Evolutionary conservation across 768 basidiomycete genomes (phyloP).

Genomic region (Neoboletus magnificus): DNA sequence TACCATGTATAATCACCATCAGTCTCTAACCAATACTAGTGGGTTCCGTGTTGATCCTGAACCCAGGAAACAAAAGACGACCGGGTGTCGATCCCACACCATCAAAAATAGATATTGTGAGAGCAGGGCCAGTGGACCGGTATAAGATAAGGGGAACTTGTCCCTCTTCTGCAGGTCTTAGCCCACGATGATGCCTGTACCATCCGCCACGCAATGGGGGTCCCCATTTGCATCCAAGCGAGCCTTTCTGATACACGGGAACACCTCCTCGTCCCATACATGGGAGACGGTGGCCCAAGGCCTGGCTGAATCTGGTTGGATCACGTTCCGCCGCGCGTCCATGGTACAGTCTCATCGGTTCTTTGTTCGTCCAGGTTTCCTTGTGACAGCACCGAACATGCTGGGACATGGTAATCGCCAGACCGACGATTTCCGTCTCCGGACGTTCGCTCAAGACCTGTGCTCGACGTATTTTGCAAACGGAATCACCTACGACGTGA

Average conservation of each 20-base stretch:
- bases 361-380: constrained; percentile 1
- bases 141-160: background rate
- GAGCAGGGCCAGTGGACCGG: background rate
- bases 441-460: constrained; percentile 12
- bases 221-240: constrained; percentile 9
- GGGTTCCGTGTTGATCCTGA: background rate
- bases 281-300: constrained; percentile 9
- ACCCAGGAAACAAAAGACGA: background rate
- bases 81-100: background rate
- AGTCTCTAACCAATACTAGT: background rate
- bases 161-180: no score
- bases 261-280: constrained; percentile 12
- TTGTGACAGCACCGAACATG: constrained; percentile 18
- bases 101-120: constrained; percentile 4
- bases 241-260: constrained; percentile 16
- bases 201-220: constrained; percentile 18
- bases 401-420: constrained; percentile 14
- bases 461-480: constrained; percentile 13
- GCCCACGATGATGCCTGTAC: constrained; percentile 10
- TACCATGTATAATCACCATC: background rate
- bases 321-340: background rate
- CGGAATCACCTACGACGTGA: constrained; percentile 11
- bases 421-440: constrained; percentile 9
- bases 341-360: background rate
- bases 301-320: constrained; percentile 9